phyloP scores from a whole-genome alignment of 202 grass and related monocot species.

The Thinopyrum obtusiflorum region DNA sequence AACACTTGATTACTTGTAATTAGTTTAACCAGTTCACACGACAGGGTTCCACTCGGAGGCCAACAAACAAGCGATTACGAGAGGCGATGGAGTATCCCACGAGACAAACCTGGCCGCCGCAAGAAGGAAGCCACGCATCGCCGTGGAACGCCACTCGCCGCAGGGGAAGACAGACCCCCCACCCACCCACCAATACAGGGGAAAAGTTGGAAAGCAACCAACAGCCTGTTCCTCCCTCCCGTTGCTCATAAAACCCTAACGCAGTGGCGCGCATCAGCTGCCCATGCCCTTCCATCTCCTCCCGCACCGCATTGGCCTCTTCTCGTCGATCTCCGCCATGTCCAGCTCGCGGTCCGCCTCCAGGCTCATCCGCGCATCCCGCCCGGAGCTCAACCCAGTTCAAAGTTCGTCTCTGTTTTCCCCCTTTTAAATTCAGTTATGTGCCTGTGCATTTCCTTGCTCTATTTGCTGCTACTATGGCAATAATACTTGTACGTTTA shows the following conservation, averaged over 20 bases:
- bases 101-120: not conserved
- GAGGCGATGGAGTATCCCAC: not conserved
- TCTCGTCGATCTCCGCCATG: not conserved
- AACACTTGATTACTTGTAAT: too few species aligned
- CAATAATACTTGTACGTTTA: not conserved
- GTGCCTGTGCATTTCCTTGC: not conserved
- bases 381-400: not conserved
- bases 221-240: not conserved
- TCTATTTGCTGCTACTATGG: not conserved
- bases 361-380: not conserved
- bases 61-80: not conserved
- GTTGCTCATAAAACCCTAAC: constrained; percentile 21
- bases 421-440: not conserved
- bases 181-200: not conserved
- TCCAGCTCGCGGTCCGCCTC: not conserved
- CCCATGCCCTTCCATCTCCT: not conserved
- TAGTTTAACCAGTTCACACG: too few species aligned
- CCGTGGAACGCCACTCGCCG: not conserved
- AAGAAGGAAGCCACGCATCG: not conserved
- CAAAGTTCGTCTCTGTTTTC: not conserved
- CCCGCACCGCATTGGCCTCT: not conserved
- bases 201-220: not conserved
- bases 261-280: not conserved
- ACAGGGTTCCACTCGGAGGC: not conserved
- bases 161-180: not conserved